Conservation (phyloP, 2,329 filamentous ascomycete genomes). For the Botrytis deweyae region DNA sequence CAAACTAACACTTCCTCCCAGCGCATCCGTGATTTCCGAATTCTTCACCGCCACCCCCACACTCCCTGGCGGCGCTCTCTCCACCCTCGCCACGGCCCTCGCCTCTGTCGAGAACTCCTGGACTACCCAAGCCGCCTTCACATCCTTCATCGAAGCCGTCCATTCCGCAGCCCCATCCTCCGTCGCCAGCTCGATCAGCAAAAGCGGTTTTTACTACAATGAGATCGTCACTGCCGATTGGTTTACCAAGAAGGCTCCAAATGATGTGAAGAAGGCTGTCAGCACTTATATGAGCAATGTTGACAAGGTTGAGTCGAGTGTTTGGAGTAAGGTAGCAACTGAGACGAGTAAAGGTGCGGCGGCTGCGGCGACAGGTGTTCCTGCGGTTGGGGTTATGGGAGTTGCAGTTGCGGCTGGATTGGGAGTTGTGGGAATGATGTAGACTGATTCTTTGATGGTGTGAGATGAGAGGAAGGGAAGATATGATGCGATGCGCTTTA, state of each 20-base stretch:
- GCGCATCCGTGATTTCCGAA: conserved; percentile 27
- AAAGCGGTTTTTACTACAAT: conserved; percentile 23
- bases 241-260: conserved; percentile 31
- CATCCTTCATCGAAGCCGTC: conserved; percentile 22
- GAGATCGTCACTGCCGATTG: conserved; percentile 26
- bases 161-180: conserved; percentile 28
- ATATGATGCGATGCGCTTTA: conserved; percentile 1
- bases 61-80: conserved; percentile 28
- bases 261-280: conserved; percentile 27
- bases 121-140: neutral
- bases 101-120: neutral
- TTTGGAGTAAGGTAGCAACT: conserved; percentile 28
- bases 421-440: conserved; percentile 15
- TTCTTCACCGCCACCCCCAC: conserved; percentile 29
- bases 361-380: conserved; percentile 14
- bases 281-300: conserved; percentile 24
- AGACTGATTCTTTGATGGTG: neutral
- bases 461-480: neutral
- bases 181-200: conserved; percentile 17
- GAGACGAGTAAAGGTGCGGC: conserved; percentile 24
- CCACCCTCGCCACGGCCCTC: conserved; percentile 27
- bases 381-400: conserved; percentile 23
- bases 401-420: conserved; percentile 21
- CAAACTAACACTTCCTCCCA: conserved; percentile 9
- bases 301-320: conserved; percentile 15